Conservation (phyloP, 2,329 filamentous ascomycete genomes). For the Talaromyces amestolkiae region DNA sequence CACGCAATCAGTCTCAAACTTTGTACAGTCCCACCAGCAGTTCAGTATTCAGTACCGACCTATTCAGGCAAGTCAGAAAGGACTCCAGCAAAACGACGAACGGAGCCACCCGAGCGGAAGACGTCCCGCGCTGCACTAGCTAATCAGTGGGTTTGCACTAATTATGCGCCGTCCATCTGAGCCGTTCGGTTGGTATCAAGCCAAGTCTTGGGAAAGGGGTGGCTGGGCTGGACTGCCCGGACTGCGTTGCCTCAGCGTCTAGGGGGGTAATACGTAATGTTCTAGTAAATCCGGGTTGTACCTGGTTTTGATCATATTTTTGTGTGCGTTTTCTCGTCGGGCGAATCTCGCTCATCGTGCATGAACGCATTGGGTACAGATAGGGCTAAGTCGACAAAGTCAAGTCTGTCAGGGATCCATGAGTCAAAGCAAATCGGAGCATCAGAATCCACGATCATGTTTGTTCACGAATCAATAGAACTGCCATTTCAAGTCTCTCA, state of each 20-base stretch:
- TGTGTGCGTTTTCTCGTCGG: not conserved
- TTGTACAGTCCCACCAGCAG: not conserved
- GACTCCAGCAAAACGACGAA: not conserved
- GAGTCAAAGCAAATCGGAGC: not conserved
- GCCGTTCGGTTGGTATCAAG: not conserved
- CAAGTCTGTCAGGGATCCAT: not conserved
- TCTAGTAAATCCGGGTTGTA: not conserved
- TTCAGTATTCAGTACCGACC: not conserved
- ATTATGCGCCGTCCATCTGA: not conserved
- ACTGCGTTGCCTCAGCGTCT: not conserved
- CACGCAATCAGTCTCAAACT: not conserved
- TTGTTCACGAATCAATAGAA: not conserved
- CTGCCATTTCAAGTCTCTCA: not conserved
- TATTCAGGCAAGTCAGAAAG: conserved; percentile 4
- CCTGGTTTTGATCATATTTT: not conserved
- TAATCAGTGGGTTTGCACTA: not conserved
- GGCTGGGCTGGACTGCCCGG: conserved; percentile 1
- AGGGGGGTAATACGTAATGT: too few species aligned
- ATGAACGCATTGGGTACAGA: not conserved
- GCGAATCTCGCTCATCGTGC: not conserved
- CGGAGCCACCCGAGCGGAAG: conserved; percentile 3
- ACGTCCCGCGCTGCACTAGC: conserved; percentile 4
- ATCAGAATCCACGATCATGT: not conserved
- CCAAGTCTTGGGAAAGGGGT: not conserved
- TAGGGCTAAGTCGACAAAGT: not conserved